These are phyloP conservation scores for Plectosphaerella sp. DNA, from an alignment of 2,329 filamentous ascomycete genomes.

Conservation along the genomic window DNA sequence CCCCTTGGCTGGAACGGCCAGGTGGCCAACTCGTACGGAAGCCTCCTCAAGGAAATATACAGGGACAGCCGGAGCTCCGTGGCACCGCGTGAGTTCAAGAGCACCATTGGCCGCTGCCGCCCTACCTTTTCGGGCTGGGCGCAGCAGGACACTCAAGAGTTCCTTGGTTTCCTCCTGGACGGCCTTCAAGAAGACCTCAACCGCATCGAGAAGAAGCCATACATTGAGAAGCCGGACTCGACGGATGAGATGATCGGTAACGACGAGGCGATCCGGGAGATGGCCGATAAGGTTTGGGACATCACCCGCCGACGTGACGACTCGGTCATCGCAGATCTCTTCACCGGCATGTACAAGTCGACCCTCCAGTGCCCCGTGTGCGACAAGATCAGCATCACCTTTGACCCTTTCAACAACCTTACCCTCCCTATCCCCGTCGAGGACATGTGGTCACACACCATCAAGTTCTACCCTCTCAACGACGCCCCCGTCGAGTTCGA, in stretches of 20 bases:
- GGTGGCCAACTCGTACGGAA: conserved; percentile 80
- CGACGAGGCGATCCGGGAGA: conserved; percentile 70
- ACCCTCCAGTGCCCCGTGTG: conserved; percentile 89
- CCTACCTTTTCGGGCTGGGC: conserved; percentile 89
- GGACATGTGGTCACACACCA: conserved; percentile 69
- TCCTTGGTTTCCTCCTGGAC: conserved; percentile 90
- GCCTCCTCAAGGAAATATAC: conserved; percentile 75
- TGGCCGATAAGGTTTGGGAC: conserved; percentile 85
- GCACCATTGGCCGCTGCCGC: conserved; percentile 73
- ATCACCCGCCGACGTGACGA: conserved; percentile 92
- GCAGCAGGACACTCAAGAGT: conserved; percentile 97
- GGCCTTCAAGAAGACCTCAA: conserved; percentile 94
- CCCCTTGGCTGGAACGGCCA: conserved; percentile 80
- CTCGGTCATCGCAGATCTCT: conserved; percentile 91
- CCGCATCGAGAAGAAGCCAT: conserved; percentile 90
- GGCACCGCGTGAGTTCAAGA: conserved; percentile 77
- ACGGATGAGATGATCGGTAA: conserved; percentile 93
- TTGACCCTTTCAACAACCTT: conserved; percentile 94
- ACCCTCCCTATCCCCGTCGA: conserved; percentile 87
- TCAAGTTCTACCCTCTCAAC: conserved; percentile 75
- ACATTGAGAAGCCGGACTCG: conserved; percentile 95
- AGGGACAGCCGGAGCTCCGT: conserved; percentile 65
- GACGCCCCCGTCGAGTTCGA: conserved; percentile 66
- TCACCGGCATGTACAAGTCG: conserved; percentile 98
- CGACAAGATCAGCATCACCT: conserved; percentile 95